phyloP scores from a whole-genome alignment of 176 grass and related monocot species.

The Carex kokanica region DNA sequence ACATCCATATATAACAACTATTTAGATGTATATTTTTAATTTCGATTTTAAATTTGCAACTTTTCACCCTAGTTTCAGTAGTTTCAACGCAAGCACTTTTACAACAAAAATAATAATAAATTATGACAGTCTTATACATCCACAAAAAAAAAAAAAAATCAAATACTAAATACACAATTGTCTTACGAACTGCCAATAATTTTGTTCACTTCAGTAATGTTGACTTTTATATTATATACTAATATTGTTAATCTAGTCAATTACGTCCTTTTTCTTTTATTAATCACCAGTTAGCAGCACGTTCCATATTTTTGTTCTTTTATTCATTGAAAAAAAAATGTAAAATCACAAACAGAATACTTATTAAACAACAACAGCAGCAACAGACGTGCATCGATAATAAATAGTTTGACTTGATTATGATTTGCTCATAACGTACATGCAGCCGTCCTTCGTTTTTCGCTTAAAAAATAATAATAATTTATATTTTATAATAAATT shows the following conservation, averaged over 20 bases:
- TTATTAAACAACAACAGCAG: neutral
- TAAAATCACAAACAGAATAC: neutral
- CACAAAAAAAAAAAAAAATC: neutral
- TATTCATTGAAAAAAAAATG: neutral
- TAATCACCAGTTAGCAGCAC: slow-evolving; percentile 1
- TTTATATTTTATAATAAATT: no score
- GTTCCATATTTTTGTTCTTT: neutral
- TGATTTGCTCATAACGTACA: neutral
- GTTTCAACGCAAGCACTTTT: no score
- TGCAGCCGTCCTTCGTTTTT: no score
- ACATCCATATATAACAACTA: no score
- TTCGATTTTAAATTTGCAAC: no score
- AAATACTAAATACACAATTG: neutral
- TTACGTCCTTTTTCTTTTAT: neutral
- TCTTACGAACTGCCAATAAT: neutral
- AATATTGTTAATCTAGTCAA: neutral
- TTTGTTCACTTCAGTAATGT: neutral
- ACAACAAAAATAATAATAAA: no score
- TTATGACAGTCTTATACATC: neutral
- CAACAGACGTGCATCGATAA: neutral
- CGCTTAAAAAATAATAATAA: no score
- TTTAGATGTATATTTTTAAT: no score
- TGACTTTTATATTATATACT: neutral
- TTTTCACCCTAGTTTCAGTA: no score
- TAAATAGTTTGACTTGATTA: neutral